Conservation (phyloP, 805 yeast species). For the Monosporozyma siamensis region DNA sequence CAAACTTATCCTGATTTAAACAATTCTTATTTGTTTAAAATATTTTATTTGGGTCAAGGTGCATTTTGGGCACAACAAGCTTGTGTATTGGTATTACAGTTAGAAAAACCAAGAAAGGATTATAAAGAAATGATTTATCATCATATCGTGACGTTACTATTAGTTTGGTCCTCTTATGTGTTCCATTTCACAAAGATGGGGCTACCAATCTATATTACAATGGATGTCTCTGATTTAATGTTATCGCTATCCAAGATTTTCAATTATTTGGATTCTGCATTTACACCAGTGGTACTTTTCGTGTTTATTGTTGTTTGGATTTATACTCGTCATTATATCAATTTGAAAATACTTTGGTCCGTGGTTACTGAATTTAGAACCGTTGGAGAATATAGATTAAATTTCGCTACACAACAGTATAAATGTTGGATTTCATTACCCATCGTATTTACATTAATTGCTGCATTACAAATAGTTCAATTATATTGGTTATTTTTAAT, state of each 20-base stretch:
- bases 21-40: slow-evolving; percentile 60
- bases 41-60: slow-evolving; percentile 84
- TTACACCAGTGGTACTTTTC: slow-evolving; percentile 56
- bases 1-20: slow-evolving; percentile 72
- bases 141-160: slow-evolving; percentile 81
- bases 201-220: slow-evolving; percentile 76
- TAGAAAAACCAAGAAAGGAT: slow-evolving; percentile 94
- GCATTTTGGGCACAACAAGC: slow-evolving; percentile 98
- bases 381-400: slow-evolving; percentile 71
- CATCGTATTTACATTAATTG: slow-evolving; percentile 69
- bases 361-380: slow-evolving; percentile 77
- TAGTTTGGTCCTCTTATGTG: slow-evolving; percentile 79
- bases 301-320: slow-evolving; percentile 72
- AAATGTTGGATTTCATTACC: slow-evolving; percentile 94
- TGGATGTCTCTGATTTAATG: slow-evolving; percentile 93
- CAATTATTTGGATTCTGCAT: slow-evolving; percentile 66
- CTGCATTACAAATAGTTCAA: slow-evolving; percentile 78
- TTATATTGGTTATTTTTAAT: slow-evolving; percentile 82
- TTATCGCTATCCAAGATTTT: slow-evolving; percentile 76
- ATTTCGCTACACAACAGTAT: slow-evolving; percentile 87
- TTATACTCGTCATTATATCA: slow-evolving; percentile 81
- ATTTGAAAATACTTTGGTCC: slow-evolving; percentile 73
- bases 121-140: slow-evolving; percentile 85
- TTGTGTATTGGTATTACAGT: slow-evolving; percentile 65
- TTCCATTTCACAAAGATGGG: slow-evolving; percentile 98